Evolutionary conservation across 2,329 filamentous ascomycete genomes (phyloP).

Genomic region (Blastomyces percursus): DNA sequence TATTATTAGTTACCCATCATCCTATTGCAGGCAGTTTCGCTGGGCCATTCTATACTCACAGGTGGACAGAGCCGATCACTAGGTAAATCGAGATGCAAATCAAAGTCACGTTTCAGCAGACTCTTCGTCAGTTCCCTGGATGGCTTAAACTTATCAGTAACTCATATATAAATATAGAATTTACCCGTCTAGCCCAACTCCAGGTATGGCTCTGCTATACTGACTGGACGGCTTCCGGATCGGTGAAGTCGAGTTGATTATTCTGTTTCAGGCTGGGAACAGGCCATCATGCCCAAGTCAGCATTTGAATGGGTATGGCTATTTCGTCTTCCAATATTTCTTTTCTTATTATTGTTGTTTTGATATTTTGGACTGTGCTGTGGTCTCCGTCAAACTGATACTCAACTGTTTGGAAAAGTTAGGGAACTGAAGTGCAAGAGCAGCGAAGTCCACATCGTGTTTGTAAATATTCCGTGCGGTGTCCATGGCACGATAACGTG

Average conservation of each 20-base stretch:
- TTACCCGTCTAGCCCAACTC: neutral
- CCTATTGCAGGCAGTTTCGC: too few species aligned
- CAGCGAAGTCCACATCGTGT: slow-evolving; percentile 50
- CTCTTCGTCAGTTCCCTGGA: slow-evolving; percentile 61
- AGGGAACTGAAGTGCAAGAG: slow-evolving; percentile 47
- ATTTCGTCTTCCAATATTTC: neutral
- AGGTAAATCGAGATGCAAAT: slow-evolving; percentile 58
- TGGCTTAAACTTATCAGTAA: neutral
- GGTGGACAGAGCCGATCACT: slow-evolving; percentile 76
- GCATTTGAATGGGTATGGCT: slow-evolving; percentile 10
- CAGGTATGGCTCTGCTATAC: too few species aligned
- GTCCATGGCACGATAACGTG: slow-evolving; percentile 20
- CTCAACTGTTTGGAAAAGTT: slow-evolving; percentile 50
- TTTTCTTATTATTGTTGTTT: neutral
- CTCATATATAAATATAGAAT: neutral
- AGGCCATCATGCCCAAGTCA: neutral
- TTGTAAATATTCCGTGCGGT: slow-evolving; percentile 41
- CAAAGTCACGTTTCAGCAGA: slow-evolving; percentile 65
- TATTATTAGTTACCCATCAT: neutral
- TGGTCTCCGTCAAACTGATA: slow-evolving; percentile 19
- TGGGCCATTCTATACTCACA: slow-evolving; percentile 36
- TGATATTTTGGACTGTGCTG: neutral
- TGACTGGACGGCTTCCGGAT: slow-evolving; percentile 59
- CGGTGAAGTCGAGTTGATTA: slow-evolving; percentile 64
- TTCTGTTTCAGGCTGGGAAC: slow-evolving; percentile 40